Conservation (phyloP, 345 rosid species). For the Trapa incisa region DNA sequence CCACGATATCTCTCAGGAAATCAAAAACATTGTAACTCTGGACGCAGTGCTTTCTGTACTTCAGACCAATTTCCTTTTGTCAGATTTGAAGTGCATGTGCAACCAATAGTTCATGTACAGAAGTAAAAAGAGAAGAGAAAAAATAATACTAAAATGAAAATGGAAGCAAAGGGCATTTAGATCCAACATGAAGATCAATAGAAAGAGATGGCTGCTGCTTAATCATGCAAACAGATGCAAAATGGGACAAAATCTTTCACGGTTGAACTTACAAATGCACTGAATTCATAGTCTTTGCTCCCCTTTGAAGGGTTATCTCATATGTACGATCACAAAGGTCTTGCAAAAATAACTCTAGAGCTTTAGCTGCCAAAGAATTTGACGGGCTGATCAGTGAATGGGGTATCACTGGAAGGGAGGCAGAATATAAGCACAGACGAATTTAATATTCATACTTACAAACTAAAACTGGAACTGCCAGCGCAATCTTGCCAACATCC, state of each 20-base stretch:
- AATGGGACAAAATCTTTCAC: not conserved
- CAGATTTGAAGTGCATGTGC: not conserved
- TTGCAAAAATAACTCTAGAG: conserved; percentile 94
- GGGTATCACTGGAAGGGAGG: not conserved
- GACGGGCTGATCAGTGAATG: conserved; percentile 14
- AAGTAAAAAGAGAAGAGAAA: not conserved
- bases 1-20: conserved; percentile 86
- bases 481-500: conserved; percentile 97
- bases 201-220: not conserved
- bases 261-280: conserved; percentile 75
- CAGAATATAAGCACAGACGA: not conserved
- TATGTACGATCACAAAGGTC: conserved; percentile 96
- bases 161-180: not conserved
- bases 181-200: conserved; percentile 1
- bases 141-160: not conserved
- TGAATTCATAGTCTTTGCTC: conserved; percentile 93
- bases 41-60: conserved; percentile 90
- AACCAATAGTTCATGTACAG: not conserved
- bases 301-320: conserved; percentile 87
- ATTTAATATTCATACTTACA: conserved; percentile 40
- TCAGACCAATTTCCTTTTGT: conserved; percentile 3
- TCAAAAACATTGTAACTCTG: conserved; percentile 94
- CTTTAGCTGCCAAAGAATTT: conserved; percentile 58
- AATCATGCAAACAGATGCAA: not conserved
- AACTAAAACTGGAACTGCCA: conserved; percentile 96